Base-by-base conservation (phyloP, 1,139 yeast species). In the Pichia sp. region DNA sequence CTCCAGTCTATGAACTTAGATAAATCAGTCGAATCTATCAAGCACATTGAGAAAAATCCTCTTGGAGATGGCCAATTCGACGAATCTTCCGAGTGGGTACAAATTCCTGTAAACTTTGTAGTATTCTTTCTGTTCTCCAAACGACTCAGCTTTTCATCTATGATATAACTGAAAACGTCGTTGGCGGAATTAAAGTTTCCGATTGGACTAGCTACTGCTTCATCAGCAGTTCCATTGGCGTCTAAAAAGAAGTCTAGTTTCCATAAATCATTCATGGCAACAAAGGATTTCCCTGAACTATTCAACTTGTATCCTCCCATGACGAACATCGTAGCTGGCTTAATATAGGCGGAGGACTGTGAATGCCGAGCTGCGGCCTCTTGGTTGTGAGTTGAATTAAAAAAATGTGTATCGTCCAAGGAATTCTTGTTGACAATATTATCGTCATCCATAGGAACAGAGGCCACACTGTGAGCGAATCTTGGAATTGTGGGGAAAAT, bases 241-340 rank as follows among this genome's bases (percentile, higher is more conserved):
- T 67, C 63, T 1, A 75, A 67, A 5, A 73, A 68, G 1, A 78
- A 57, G 54, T 77, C 79, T 36, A 77, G 67, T 58, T 71, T 73
- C 82, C 82, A 79, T 52, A 78, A 59, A 62, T 78, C 81, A 56
- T 73, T 71, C 61, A 77, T 64, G 1, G 80, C 73, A 42, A 71
- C 68, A 57, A 72, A 77, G 4, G 54, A 15, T 31, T 52, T 57
- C 1, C 59, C 56, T 1, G 64, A 58, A 38, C 57, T 60, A 29
- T 52, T 58, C 34, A 57, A 45, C 43, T 58, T 60, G 57, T 73
- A 77, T 0, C 81, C 82, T 16, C 80, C 81, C 71, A 75, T 73
- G 4, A 77, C 69, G 47, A 72, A 67, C 0, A 73, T 41, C 5
- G 64, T 57, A 5, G 72, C 70, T 2, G 70, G 70, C 19, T 59